A percentile compares a stretch with the other conserved stretches of the same genome.
Evolutionary conservation across 805 yeast species (phyloP).

Genomic region (Vanderwaltozyma yarrowii): DNA sequence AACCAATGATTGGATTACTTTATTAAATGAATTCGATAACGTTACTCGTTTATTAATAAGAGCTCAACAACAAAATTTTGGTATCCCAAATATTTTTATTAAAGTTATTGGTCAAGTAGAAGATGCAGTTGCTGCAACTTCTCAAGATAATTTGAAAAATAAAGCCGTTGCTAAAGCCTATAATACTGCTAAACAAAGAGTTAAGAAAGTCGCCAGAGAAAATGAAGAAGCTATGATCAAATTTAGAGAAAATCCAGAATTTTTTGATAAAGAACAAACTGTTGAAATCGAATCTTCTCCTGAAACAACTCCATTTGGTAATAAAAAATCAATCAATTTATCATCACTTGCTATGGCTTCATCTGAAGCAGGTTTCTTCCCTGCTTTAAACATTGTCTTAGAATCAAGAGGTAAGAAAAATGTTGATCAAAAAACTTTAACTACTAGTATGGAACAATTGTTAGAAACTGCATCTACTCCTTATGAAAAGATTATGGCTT

Average conservation of each 20-base stretch:
- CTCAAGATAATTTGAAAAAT: constrained; percentile 57
- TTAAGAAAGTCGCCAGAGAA: constrained; percentile 69
- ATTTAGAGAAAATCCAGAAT: constrained; percentile 61
- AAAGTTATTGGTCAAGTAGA: constrained; percentile 63
- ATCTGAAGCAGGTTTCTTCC: constrained; percentile 46
- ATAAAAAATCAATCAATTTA: constrained; percentile 20
- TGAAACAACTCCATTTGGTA: constrained; percentile 27
- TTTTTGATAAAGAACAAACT: constrained; percentile 48
- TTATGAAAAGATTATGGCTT: constrained; percentile 69
- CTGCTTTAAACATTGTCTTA: constrained; percentile 59
- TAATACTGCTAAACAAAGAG: constrained; percentile 81
- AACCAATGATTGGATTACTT: constrained; percentile 69
- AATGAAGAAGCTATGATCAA: constrained; percentile 46
- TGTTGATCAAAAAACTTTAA: constrained; percentile 74
- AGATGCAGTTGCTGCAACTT: constrained; percentile 47
- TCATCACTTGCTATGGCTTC: constrained; percentile 27
- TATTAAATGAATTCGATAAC: constrained; percentile 69
- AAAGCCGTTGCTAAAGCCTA: constrained; percentile 82
- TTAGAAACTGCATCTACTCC: constrained; percentile 41
- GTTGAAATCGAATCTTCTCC: constrained; percentile 22
- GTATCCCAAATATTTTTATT: constrained; percentile 64
- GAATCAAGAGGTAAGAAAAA: constrained; percentile 96
- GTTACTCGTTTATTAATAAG: constrained; percentile 55
- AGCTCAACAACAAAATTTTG: constrained; percentile 62
- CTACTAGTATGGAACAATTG: constrained; percentile 56